Conservation (phyloP, 495 filamentous ascomycete species). For the Neurospora sp. region DNA sequence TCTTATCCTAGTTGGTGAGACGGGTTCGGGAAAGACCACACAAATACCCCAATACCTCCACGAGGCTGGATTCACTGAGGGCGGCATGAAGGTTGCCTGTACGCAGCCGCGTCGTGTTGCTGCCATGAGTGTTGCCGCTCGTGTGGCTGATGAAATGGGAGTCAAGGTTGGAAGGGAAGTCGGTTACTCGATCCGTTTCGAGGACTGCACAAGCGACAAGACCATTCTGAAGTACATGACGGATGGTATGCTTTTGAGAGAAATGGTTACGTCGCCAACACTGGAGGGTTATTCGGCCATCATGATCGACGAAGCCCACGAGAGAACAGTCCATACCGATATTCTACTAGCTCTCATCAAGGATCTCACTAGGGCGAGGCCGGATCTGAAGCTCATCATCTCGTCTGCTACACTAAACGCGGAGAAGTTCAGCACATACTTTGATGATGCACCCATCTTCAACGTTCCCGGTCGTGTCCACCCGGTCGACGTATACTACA, state of each 20-base stretch:
- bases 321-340: conserved; percentile 84
- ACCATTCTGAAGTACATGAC: conserved; percentile 97
- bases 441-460: conserved; percentile 92
- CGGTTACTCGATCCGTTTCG: conserved; percentile 92
- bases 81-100: conserved; percentile 60
- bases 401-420: conserved; percentile 95
- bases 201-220: conserved; percentile 87
- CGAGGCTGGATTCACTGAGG: conserved; percentile 81
- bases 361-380: conserved; percentile 76
- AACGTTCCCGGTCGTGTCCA: conserved; percentile 88
- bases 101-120: conserved; percentile 93
- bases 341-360: conserved; percentile 86
- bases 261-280: conserved; percentile 84
- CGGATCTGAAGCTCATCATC: conserved; percentile 85
- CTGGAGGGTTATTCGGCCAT: conserved; percentile 75
- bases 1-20: conserved; percentile 80
- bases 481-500: conserved; percentile 89
- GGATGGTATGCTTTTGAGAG: conserved; percentile 89
- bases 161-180: conserved; percentile 87
- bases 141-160: conserved; percentile 92
- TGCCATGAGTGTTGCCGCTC: conserved; percentile 89
- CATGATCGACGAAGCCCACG: conserved; percentile 98
- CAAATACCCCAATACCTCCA: conserved; percentile 84
- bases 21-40: conserved; percentile 82
- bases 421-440: conserved; percentile 85